phyloP scores from a whole-genome alignment of 768 basidiomycete species.

The Sporobolomyces roseus region DNA sequence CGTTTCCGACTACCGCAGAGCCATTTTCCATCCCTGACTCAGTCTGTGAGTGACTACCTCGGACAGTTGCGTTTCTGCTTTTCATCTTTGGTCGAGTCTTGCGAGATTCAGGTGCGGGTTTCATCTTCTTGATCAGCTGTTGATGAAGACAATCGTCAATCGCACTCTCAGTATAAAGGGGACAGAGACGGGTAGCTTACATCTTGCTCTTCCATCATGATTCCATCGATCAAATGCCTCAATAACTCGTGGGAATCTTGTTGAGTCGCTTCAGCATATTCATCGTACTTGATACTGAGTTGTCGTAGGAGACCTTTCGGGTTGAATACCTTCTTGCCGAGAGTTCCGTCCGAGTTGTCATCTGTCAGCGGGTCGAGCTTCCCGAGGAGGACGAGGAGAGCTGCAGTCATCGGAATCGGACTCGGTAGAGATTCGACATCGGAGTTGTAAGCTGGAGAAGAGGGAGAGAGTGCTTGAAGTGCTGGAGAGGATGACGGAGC shows the following conservation, averaged over 20 bases:
- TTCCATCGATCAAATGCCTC: conserved; percentile 79
- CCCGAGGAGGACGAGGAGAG: conserved; percentile 35
- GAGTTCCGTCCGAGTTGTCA: not conserved
- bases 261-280: conserved; percentile 90
- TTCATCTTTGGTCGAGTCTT: conserved; percentile 19
- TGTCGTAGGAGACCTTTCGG: conserved; percentile 55
- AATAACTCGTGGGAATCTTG: conserved; percentile 95
- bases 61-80: conserved; percentile 50
- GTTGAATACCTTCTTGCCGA: conserved; percentile 37
- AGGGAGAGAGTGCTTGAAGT: conserved; percentile 64
- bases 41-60: not conserved
- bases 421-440: conserved; percentile 53
- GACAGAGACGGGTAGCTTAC: conserved; percentile 49
- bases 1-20: too few relatives aligned
- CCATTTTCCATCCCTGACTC: not conserved
- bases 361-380: conserved; percentile 28
- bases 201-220: conserved; percentile 92
- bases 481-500: conserved; percentile 53
- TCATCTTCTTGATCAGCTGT: conserved; percentile 76
- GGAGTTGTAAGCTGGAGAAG: conserved; percentile 59
- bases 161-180: not conserved
- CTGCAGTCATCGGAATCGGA: conserved; percentile 52
- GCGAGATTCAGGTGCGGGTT: conserved; percentile 50
- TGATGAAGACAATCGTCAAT: not conserved
- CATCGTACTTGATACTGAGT: conserved; percentile 81